phyloP scores from a whole-genome alignment of 805 yeast species.

The Zygosaccharomyces pseudorouxii region DNA sequence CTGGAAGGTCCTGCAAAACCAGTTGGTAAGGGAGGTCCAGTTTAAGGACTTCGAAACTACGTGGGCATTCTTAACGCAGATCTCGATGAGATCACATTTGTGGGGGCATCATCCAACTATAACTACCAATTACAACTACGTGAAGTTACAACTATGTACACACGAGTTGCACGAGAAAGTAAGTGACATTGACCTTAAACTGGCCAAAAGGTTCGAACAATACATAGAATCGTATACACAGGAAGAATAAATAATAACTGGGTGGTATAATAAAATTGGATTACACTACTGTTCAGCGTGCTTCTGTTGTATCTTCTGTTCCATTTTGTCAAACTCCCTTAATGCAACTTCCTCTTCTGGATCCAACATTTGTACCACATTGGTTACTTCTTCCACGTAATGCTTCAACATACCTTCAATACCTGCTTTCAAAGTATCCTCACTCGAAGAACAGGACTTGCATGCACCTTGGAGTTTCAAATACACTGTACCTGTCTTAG shows the following conservation, averaged over 20 bases:
- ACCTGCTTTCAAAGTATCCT: constrained; percentile 90
- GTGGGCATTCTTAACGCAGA: constrained; percentile 59
- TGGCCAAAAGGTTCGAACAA: constrained; percentile 48
- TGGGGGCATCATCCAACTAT: constrained; percentile 71
- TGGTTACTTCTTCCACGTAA: constrained; percentile 90
- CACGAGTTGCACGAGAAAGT: constrained; percentile 50
- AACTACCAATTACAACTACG: constrained; percentile 56
- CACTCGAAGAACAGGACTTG: constrained; percentile 84
- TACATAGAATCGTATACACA: constrained; percentile 26
- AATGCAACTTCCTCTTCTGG: constrained; percentile 72
- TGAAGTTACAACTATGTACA: constrained; percentile 52
- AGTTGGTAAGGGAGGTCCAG: constrained; percentile 37
- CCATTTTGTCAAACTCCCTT: constrained; percentile 80
- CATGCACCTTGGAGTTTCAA: constrained; percentile 94
- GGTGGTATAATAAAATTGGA: neutral
- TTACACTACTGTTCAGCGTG: neutral
- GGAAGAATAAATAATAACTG: constrained; percentile 3
- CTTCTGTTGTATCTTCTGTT: constrained; percentile 44
- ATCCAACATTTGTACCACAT: constrained; percentile 82
- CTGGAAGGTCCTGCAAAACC: constrained; percentile 26
- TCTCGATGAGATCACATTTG: constrained; percentile 53
- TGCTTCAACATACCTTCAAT: constrained; percentile 96
- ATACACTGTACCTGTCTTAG: constrained; percentile 80
- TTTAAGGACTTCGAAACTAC: constrained; percentile 56
- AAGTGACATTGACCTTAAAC: constrained; percentile 52